Conservation (phyloP, 2,329 filamentous ascomycete species). For the Emericellopsis cladophorae region DNA sequence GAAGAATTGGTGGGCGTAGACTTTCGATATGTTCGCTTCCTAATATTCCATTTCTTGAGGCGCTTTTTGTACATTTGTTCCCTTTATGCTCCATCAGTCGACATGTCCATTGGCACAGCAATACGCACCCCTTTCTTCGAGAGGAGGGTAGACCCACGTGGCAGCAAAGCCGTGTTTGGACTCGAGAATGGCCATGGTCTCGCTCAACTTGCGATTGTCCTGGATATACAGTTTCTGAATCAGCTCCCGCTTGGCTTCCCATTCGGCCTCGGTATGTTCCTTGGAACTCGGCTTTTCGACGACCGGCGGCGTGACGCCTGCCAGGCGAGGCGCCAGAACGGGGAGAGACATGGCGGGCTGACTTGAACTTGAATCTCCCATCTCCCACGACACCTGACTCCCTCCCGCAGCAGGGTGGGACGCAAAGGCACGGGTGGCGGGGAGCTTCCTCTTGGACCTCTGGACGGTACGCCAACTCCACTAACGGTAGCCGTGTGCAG, state of each 20-base stretch:
- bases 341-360: slow-evolving; percentile 12
- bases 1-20: slow-evolving; percentile 5
- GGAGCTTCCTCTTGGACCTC: too few species aligned
- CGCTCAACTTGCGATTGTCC: slow-evolving; percentile 21
- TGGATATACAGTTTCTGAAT: slow-evolving; percentile 20
- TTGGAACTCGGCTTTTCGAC: slow-evolving; percentile 14
- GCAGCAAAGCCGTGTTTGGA: slow-evolving; percentile 20
- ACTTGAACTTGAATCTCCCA: too few species aligned
- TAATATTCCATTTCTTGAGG: slow-evolving; percentile 23
- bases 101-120: not conserved
- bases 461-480: too few species aligned
- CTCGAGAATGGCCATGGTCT: slow-evolving; percentile 21
- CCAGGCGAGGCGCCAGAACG: slow-evolving; percentile 18
- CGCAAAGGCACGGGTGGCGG: too few species aligned
- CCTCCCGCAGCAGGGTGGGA: too few species aligned
- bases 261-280: slow-evolving; percentile 21
- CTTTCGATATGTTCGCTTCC: slow-evolving; percentile 21
- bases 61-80: slow-evolving; percentile 27
- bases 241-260: slow-evolving; percentile 16
- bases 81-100: slow-evolving; percentile 7
- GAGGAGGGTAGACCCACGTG: slow-evolving; percentile 15
- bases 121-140: not conserved
- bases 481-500: too few species aligned
- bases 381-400: too few species aligned
- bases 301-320: slow-evolving; percentile 11